These are phyloP conservation scores for Stentor coeruleus DNA, from an alignment of 73 alveolate species.

Conservation along the genomic window DNA sequence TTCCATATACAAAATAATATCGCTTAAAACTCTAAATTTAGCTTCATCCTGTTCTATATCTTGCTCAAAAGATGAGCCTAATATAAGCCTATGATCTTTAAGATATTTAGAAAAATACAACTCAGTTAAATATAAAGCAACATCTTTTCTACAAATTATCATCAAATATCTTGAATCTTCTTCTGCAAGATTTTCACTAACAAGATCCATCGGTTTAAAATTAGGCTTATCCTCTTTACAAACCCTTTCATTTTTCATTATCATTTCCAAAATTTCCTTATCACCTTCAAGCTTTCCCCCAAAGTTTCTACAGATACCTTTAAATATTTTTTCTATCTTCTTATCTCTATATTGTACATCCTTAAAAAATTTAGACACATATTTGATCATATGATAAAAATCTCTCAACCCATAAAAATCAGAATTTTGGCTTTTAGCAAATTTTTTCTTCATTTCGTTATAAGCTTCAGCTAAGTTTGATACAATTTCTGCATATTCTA, in stretches of 20 bases:
- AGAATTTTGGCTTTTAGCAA: not conserved
- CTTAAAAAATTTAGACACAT: not conserved
- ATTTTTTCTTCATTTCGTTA: not conserved
- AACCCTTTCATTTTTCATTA: too few species aligned
- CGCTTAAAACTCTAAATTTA: conserved; percentile 9
- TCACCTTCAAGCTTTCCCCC: conserved; percentile 15
- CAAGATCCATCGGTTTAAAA: conserved; percentile 12
- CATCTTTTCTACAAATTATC: conserved; percentile 24
- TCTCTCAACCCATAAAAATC: conserved; percentile 30
- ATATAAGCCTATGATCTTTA: not conserved
- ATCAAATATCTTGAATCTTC: conserved; percentile 33
- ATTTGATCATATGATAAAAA: conserved; percentile 18
- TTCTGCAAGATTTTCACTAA: conserved; percentile 23
- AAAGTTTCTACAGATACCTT: not conserved
- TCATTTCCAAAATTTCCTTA: too few species aligned
- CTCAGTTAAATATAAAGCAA: not conserved
- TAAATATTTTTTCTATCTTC: not conserved
- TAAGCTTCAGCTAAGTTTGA: not conserved
- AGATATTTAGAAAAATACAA: not conserved
- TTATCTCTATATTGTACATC: not conserved
- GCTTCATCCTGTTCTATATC: conserved; percentile 26
- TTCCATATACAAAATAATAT: conserved; percentile 28
- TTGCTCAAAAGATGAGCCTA: conserved; percentile 25
- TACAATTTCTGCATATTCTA: not conserved
- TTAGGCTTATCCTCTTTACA: too few species aligned